Percentiles rank a stretch among this genome's conserved stretches.
Evolutionary conservation across 225 moss, liverwort and hornwort genomes (phyloP).

Genomic region (Marchantia polymorpha): DNA sequence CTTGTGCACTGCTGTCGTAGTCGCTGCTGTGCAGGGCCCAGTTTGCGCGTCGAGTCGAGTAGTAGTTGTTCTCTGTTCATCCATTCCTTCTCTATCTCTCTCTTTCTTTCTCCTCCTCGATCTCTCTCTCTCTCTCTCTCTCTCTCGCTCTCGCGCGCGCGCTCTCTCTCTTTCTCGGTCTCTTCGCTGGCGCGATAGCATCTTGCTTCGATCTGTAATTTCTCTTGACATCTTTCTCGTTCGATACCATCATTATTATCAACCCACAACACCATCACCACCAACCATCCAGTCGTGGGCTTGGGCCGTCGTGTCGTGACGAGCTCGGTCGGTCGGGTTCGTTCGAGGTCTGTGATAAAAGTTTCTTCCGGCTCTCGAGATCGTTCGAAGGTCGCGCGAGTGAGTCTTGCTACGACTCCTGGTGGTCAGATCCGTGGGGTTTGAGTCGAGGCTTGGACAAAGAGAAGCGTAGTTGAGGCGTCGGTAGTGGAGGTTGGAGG

Average conservation of each 20-base stretch:
- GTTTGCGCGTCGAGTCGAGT: background rate
- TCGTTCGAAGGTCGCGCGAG: background rate
- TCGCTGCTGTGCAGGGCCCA: no score
- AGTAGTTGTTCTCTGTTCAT: no score
- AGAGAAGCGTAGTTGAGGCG: background rate
- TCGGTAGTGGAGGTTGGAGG: background rate
- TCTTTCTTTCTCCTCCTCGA: background rate
- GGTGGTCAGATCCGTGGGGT: background rate
- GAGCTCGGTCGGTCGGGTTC: background rate
- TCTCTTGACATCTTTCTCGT: background rate
- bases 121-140: no score
- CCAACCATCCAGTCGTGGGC: no score
- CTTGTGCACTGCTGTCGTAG: no score
- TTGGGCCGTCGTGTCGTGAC: background rate
- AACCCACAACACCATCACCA: no score
- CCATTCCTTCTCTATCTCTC: background rate
- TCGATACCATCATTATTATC: no score
- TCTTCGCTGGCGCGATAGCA: background rate
- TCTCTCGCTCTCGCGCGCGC: background rate
- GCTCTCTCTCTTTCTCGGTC: background rate
- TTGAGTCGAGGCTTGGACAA: background rate
- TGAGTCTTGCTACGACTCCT: no score
- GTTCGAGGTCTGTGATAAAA: background rate
- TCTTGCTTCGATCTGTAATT: background rate
- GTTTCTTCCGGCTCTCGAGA: background rate